Evolutionary conservation across 768 basidiomycete species (phyloP).

Genomic region (Flagelloscypha sp.): DNA sequence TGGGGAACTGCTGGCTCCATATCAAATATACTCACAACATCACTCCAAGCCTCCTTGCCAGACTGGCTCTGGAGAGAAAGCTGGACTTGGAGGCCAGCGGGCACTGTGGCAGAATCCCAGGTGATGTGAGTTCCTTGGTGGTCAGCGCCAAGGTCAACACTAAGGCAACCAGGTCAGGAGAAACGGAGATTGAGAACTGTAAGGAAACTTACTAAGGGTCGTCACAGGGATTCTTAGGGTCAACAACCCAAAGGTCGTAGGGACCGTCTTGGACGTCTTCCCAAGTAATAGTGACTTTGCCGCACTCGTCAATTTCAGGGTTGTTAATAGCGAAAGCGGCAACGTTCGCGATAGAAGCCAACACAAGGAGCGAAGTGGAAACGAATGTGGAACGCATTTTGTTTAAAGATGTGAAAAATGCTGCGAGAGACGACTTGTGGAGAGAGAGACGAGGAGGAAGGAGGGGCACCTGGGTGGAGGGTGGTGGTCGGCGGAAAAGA

Average conservation of each 20-base stretch:
- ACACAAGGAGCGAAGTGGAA: constrained; percentile 60
- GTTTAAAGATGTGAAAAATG: constrained; percentile 22
- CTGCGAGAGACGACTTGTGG: constrained; percentile 18
- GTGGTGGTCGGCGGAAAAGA: constrained; percentile 16
- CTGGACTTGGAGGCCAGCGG: constrained; percentile 39
- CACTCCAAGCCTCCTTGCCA: constrained; percentile 62
- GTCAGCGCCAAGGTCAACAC: constrained; percentile 51
- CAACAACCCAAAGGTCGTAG: constrained; percentile 52
- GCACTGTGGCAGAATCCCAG: constrained; percentile 36
- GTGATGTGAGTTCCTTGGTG: constrained; percentile 32
- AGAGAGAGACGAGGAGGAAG: constrained; percentile 19
- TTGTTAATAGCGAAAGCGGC: constrained; percentile 48
- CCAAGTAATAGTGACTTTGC: constrained; percentile 45
- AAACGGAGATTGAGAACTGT: constrained; percentile 1
- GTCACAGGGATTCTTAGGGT: constrained; percentile 48
- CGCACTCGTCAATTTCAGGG: constrained; percentile 51
- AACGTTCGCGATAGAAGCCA: constrained; percentile 43
- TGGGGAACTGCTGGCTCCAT: constrained; percentile 7
- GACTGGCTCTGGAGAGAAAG: constrained; percentile 45
- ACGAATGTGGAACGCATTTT: constrained; percentile 77
- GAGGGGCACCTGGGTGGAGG: constrained; percentile 19
- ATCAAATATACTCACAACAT: constrained; percentile 32
- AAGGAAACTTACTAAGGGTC: constrained; percentile 41
- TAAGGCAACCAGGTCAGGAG: constrained; percentile 18
- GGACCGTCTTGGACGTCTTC: constrained; percentile 31